Evolutionary conservation across 306 rosid genomes (phyloP).

Genomic region (Castanopsis chinensis): DNA sequence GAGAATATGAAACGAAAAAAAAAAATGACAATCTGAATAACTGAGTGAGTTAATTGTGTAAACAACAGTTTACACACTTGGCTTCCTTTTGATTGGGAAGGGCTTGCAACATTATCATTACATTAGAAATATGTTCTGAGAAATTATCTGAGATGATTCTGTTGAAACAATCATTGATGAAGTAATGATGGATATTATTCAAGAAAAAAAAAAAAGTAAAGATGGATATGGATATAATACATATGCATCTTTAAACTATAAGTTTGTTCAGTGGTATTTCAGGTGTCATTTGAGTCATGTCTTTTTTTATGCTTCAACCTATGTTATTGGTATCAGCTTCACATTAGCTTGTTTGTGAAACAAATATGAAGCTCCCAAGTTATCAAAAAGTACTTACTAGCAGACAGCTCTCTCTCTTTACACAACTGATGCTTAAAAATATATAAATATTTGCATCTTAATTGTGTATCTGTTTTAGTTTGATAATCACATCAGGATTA

Average conservation of each 20-base stretch:
- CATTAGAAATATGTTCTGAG: background rate
- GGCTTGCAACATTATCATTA: slow-evolving; percentile 7
- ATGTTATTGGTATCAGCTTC: background rate
- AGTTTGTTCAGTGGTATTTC: background rate
- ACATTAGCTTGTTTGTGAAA: no score
- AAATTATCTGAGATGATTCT: background rate
- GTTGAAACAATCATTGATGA: background rate
- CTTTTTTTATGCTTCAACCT: slow-evolving; percentile 9
- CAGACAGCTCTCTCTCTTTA: no score
- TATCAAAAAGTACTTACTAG: no score
- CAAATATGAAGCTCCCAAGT: no score
- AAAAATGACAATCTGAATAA: no score
- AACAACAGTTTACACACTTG: background rate
- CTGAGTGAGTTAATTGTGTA: no score
- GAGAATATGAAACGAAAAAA: no score
- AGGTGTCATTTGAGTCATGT: background rate
- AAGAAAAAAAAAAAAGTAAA: no score
- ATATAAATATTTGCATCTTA: background rate
- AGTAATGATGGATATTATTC: background rate
- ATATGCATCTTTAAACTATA: no score
- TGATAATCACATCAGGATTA: slow-evolving; percentile 18
- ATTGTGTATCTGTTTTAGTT: background rate
- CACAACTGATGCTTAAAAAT: background rate
- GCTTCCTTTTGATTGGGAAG: slow-evolving; percentile 25
- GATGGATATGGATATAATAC: background rate